A percentile compares a stretch with the other conserved stretches of the same genome.
These are phyloP conservation scores for Lophium mytilinum DNA, from an alignment of 495 filamentous ascomycete species.

Conservation along the genomic window DNA sequence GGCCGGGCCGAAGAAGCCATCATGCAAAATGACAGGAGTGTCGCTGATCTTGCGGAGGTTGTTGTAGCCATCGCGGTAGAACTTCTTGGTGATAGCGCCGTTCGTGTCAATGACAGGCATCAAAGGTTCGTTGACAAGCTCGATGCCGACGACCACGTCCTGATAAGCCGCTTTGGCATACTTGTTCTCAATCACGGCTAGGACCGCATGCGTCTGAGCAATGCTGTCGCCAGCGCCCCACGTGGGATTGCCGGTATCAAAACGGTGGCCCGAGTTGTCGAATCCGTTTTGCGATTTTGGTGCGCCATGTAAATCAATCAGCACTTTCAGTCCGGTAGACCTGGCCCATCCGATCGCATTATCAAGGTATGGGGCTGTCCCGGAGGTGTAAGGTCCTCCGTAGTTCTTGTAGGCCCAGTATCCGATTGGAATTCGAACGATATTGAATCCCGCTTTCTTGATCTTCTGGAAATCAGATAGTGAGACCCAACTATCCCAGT, in stretches of 20 bases:
- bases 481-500: constrained; percentile 36
- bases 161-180: constrained; percentile 45
- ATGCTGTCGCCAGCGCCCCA: constrained; percentile 58
- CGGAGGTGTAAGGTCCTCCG: constrained; percentile 39
- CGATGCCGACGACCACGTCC: constrained; percentile 61
- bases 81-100: constrained; percentile 43
- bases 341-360: constrained; percentile 41
- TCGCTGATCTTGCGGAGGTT: constrained; percentile 46
- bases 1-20: constrained; percentile 48
- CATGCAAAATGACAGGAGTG: constrained; percentile 53
- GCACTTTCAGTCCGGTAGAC: constrained; percentile 37
- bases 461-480: constrained; percentile 38
- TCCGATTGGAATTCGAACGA: constrained; percentile 43
- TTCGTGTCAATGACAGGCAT: constrained; percentile 44
- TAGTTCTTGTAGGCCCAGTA: constrained; percentile 42
- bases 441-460: constrained; percentile 39
- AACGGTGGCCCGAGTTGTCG: constrained; percentile 33
- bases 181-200: constrained; percentile 47
- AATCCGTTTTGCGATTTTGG: constrained; percentile 36
- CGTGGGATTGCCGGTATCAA: background rate
- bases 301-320: constrained; percentile 44
- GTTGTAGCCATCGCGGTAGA: constrained; percentile 55
- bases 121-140: constrained; percentile 65
- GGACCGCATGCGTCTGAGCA: constrained; percentile 46
- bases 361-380: constrained; percentile 41